Evolutionary conservation across 2,329 filamentous ascomycete genomes (phyloP).

Genomic region (Orbilia ellipsospora): DNA sequence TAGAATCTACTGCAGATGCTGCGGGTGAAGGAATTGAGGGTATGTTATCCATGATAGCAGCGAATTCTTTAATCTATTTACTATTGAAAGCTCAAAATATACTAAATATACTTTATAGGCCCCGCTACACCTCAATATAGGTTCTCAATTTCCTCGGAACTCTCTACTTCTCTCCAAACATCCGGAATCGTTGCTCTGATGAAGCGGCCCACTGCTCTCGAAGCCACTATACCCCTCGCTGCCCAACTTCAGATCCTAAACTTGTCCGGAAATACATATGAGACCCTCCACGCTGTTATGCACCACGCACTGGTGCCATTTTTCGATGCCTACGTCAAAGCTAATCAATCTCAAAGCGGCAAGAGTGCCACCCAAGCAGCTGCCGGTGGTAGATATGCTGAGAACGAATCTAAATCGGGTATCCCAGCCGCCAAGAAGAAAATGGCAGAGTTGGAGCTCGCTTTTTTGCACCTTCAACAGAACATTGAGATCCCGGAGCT

Average conservation of each 20-base stretch:
- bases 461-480: slow-evolving; percentile 89
- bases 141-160: slow-evolving; percentile 84
- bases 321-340: slow-evolving; percentile 95
- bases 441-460: slow-evolving; percentile 91
- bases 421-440: slow-evolving; percentile 98
- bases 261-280: slow-evolving; percentile 85
- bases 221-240: slow-evolving; percentile 81
- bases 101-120: slow-evolving; percentile 14
- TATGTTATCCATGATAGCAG: neutral
- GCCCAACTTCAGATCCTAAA: slow-evolving; percentile 94
- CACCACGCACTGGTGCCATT: slow-evolving; percentile 93
- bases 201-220: slow-evolving; percentile 88
- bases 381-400: slow-evolving; percentile 71
- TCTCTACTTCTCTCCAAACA: slow-evolving; percentile 82
- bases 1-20: slow-evolving; percentile 61
- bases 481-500: slow-evolving; percentile 98
- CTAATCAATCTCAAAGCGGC: slow-evolving; percentile 70
- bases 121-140: slow-evolving; percentile 66
- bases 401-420: slow-evolving; percentile 64
- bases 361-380: slow-evolving; percentile 65
- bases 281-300: slow-evolving; percentile 89
- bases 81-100: neutral
- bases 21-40: slow-evolving; percentile 41
- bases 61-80: neutral
- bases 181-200: slow-evolving; percentile 87